Evolutionary conservation across 768 basidiomycete genomes (phyloP), one percentile per base, ranked within the genome.

Genomic region (Epithele typhae): DNA sequence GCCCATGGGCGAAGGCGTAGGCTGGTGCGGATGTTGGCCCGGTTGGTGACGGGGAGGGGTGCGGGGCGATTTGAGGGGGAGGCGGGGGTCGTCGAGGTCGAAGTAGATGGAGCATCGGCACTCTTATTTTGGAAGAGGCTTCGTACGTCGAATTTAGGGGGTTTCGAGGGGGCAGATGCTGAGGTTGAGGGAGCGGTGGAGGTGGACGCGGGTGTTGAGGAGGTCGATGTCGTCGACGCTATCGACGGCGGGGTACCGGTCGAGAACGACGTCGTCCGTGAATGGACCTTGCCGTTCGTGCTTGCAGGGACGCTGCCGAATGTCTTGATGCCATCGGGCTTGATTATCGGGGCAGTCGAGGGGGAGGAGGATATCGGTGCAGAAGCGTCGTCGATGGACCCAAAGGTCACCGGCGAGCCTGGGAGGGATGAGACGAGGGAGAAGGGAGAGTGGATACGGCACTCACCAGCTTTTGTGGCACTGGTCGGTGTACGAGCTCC

Each of bases 291-390:
- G 47, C 83, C 83, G 65, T 86, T 87, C 50, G 72, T 50, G 24
- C 60, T 72, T 19, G 77, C 82, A 36, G 81, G 80, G 32, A 92
- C 79, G 21, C 85, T 75, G 60, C 91, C 90, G 68, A 93, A 93
- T 36, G 86, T 79, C 67, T 84, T 90, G 57, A 92, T 84, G 58
- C 68, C 76, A 59, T 84, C 84, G 53, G 80, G 72, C 71, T 82
- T 85, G 61, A 81, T 71, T 54, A 68, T 75, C 48, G 72, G 79
- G 54, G 71, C 70, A 34, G 82, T 75, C 45, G 88, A 86, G 27
- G 91, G 89, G 8, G 89, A 90, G 37, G 89, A 86, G 27, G 90
- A 87, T 58, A 92, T 82, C 51, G 84, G 76, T 43, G 88, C 82
- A 55, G 71, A 64, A 10, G 75, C 77, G 66, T 90, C 87, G 69